These are phyloP conservation scores for Paramyrothecium roridum DNA, from an alignment of 2,329 filamentous ascomycete species.

Conservation along the genomic window DNA sequence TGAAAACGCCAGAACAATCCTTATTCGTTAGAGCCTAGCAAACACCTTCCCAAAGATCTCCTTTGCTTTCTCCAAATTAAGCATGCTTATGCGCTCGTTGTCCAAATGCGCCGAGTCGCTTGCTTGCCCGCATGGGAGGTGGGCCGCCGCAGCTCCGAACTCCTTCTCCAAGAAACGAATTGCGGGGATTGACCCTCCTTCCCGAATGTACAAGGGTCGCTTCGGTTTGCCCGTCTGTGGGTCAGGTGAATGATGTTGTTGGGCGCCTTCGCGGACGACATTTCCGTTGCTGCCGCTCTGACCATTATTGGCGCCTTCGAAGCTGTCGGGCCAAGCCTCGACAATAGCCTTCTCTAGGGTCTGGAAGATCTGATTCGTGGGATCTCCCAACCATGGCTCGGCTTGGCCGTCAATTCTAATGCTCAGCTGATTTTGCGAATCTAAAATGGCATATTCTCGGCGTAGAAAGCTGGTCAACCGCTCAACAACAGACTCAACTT, in stretches of 20 bases:
- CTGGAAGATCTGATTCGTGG: slow-evolving; percentile 84
- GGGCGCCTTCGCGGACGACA: slow-evolving; percentile 2
- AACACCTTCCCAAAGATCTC: slow-evolving; percentile 92
- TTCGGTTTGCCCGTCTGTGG: slow-evolving; percentile 29
- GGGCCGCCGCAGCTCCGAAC: slow-evolving; percentile 84
- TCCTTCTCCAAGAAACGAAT: slow-evolving; percentile 95
- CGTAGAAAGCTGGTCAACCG: slow-evolving; percentile 66
- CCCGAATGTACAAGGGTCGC: slow-evolving; percentile 87
- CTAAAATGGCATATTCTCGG: slow-evolving; percentile 68
- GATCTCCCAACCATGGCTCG: slow-evolving; percentile 94
- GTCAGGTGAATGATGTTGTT: slow-evolving; percentile 9
- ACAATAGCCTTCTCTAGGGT: slow-evolving; percentile 84
- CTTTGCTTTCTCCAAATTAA: slow-evolving; percentile 86
- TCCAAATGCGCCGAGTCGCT: slow-evolving; percentile 92
- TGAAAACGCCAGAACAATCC: too few species aligned
- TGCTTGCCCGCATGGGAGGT: slow-evolving; percentile 90
- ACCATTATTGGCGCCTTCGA: slow-evolving; percentile 15
- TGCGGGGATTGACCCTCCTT: slow-evolving; percentile 91
- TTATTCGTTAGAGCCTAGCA: slow-evolving; percentile 48
- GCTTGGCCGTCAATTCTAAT: slow-evolving; percentile 90
- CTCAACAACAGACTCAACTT: slow-evolving; percentile 72
- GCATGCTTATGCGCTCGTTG: slow-evolving; percentile 85
- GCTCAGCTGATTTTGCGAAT: slow-evolving; percentile 75
- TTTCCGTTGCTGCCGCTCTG: slow-evolving; percentile 4
- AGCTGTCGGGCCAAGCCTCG: slow-evolving; percentile 71